Percentiles rank a stretch among this genome's conserved stretches.
phyloP scores from a whole-genome alignment of 2,329 filamentous ascomycete species.

The Fusarium mundagurra region DNA sequence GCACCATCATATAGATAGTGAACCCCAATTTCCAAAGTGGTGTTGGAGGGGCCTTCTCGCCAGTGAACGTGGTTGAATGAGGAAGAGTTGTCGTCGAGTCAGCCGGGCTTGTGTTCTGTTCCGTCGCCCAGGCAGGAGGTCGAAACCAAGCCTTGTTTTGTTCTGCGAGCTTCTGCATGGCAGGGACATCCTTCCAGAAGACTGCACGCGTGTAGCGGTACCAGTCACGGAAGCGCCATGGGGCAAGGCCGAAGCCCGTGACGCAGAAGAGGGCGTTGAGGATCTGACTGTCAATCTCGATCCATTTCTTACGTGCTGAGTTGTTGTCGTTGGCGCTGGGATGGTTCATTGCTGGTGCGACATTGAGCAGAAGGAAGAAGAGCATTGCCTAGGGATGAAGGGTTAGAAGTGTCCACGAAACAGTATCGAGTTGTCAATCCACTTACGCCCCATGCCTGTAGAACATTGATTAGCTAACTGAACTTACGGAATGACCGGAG shows the following conservation, averaged over 20 bases:
- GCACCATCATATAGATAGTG: background rate
- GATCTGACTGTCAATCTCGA: slow-evolving; percentile 85
- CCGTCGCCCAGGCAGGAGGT: background rate
- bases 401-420: background rate
- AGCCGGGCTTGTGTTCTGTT: background rate
- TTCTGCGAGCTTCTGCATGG: background rate
- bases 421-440: background rate
- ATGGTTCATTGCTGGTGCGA: background rate
- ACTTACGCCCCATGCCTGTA: slow-evolving; percentile 1
- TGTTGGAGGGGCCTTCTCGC: background rate
- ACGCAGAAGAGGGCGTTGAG: slow-evolving; percentile 84
- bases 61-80: background rate
- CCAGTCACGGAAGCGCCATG: slow-evolving; percentile 77
- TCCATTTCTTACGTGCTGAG: slow-evolving; percentile 80
- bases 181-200: background rate
- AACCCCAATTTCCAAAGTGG: background rate
- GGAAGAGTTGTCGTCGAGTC: background rate
- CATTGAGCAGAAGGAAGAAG: background rate
- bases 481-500: background rate
- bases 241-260: slow-evolving; percentile 82
- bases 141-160: slow-evolving; percentile 1
- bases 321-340: slow-evolving; percentile 66
- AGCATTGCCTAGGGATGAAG: background rate
- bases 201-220: background rate
- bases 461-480: background rate